phyloP scores from a whole-genome alignment of 371 early-diverging fungal species.

The Syncephalis plumigaleata region DNA sequence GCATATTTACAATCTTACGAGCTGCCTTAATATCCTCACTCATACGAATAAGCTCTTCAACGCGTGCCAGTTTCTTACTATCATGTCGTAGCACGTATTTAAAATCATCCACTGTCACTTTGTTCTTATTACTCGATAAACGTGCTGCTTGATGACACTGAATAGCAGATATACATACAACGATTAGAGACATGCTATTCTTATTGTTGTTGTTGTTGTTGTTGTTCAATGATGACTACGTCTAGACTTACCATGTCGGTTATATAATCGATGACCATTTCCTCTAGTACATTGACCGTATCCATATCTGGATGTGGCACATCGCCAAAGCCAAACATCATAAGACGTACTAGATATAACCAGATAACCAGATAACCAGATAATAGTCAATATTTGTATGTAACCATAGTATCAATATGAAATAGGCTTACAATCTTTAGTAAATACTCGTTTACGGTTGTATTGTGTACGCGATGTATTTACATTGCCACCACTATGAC shows the following conservation, averaged over 20 bases:
- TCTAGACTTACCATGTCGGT: conserved; percentile 48
- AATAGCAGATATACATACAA: conserved; percentile 1
- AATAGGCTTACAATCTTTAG: conserved; percentile 31
- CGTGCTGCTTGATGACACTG: conserved; percentile 58
- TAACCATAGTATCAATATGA: too few species aligned
- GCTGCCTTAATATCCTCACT: conserved; percentile 90
- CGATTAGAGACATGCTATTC: background rate
- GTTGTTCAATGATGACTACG: too few species aligned
- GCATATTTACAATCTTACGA: conserved; percentile 14
- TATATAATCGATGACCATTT: conserved; percentile 82
- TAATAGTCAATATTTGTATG: too few species aligned
- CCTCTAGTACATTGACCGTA: conserved; percentile 85
- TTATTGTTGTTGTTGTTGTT: too few species aligned
- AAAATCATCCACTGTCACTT: conserved; percentile 86
- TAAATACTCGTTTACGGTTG: conserved; percentile 15
- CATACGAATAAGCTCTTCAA: conserved; percentile 86
- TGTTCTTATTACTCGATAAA: conserved; percentile 40
- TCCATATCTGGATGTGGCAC: conserved; percentile 80
- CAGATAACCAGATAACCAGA: background rate
- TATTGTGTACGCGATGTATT: too few species aligned
- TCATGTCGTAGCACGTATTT: conserved; percentile 86
- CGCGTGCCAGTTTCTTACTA: conserved; percentile 88
- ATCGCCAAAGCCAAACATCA: conserved; percentile 98
- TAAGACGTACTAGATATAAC: conserved; percentile 33
- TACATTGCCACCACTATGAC: too few species aligned